A percentile compares a stretch with the other conserved stretches of the same genome.
These are phyloP conservation scores for Tulasnella sp. DNA, from an alignment of 768 basidiomycete species.

Conservation along the genomic window DNA sequence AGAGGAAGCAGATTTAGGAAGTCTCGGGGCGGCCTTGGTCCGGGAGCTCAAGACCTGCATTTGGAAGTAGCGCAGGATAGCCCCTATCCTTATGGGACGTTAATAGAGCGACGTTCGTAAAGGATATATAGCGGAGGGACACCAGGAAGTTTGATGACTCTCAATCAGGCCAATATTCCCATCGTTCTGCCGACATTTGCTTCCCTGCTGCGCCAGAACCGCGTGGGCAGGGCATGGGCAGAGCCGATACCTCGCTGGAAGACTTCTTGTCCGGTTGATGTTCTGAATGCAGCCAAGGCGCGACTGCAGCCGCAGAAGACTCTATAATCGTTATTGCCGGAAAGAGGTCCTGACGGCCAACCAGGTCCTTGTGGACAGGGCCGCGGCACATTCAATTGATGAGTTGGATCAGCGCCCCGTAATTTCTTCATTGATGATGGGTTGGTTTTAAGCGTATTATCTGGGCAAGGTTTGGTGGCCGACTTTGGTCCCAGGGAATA, in stretches of 20 bases:
- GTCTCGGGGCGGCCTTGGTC: not conserved
- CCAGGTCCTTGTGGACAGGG: not conserved
- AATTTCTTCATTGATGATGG: not conserved
- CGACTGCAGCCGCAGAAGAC: not conserved
- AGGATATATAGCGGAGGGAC: not conserved
- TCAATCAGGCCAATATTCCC: not conserved
- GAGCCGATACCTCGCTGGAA: not conserved
- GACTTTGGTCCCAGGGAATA: not conserved
- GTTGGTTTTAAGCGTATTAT: no score
- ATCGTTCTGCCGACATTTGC: slow-evolving; percentile 2
- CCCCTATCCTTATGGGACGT: not conserved
- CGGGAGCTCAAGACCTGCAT: not conserved
- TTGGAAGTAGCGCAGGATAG: not conserved
- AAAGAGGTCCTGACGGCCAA: not conserved
- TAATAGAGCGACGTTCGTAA: not conserved
- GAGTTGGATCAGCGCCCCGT: not conserved
- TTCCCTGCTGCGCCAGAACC: not conserved
- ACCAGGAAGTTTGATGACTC: not conserved
- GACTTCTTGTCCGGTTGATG: not conserved
- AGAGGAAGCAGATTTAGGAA: not conserved
- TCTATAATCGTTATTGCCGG: not conserved
- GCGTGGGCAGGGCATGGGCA: not conserved
- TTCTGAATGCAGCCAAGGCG: not conserved
- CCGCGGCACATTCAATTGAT: not conserved
- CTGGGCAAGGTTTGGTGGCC: no score